Evolutionary conservation across 1,284 basidiomycete genomes (phyloP), one percentile per base, ranked within the genome.

Genomic region (Boletus hoseneyae): DNA sequence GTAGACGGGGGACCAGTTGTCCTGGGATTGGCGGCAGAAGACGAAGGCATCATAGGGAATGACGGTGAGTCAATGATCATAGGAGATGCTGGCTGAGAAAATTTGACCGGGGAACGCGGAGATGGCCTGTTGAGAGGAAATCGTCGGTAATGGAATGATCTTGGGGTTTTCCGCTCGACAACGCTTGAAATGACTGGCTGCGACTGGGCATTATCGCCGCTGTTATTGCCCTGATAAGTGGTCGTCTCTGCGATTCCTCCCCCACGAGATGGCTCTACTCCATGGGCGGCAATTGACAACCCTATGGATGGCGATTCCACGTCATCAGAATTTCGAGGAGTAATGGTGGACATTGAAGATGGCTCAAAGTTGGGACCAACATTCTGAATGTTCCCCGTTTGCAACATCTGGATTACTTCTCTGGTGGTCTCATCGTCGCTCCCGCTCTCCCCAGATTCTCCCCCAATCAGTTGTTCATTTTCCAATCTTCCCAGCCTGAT

Each of bases 401-500:
- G 73, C 44, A 89, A 62, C 47, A 83, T 70, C 25, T 82, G 77
- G 27, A 85, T 57, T 29, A 85, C 70, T 52, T 79, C 79, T 59
- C 74, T 76, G 40, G 76, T 63, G 11, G 68, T 70, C 48, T 78
- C 78, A 10, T 75, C 73, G 34, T 86, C 85, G 42, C 78, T 80
- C 27, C 71, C 81, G 47, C 79, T 82, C 33, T 84, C 83, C 35
- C 72, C 74, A 27, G 67, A 70, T 33, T 73, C 73, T 8, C 74
- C 77, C 3, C 82, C 83, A 6, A 82, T 70, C 6, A 90, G 72
- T 29, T 73, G 70, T 13, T 72, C 73, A 30, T 77, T 67, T 33
- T 85, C 78, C 18, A 89, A 56, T 60, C 80, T 84, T 5, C 87
- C 87, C 27, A 78, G 69, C 32, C 77, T 77, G 37, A 90, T 72